Conservation (phyloP, 2,329 filamentous ascomycete species). For the Emmonsiellopsis sp. region DNA sequence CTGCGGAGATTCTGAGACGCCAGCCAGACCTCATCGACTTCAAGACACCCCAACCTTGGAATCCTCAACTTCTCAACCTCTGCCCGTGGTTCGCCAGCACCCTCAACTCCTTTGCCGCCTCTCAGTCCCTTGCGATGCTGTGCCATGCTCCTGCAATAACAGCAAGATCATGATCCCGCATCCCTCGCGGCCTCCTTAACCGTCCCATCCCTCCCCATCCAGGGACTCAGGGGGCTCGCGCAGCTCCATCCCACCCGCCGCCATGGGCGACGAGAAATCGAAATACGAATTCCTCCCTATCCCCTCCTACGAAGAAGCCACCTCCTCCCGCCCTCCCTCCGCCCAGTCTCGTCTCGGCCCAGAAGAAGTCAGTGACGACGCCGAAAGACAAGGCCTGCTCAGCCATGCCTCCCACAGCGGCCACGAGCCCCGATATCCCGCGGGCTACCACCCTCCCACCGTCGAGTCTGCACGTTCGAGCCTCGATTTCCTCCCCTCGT, state of each 20-base stretch:
- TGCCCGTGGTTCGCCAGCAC: no score
- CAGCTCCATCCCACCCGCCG: constrained; percentile 15
- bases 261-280: constrained; percentile 45
- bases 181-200: constrained; percentile 18
- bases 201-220: not conserved
- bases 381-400: constrained; percentile 70
- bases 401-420: constrained; percentile 39
- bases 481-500: constrained; percentile 48
- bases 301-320: constrained; percentile 75
- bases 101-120: not conserved
- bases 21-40: not conserved
- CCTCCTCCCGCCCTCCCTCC: constrained; percentile 49
- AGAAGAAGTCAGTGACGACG: constrained; percentile 58
- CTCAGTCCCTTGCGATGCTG: not conserved
- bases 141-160: not conserved
- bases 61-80: not conserved
- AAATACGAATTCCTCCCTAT: constrained; percentile 60
- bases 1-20: not conserved
- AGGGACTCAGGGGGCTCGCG: constrained; percentile 22
- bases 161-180: constrained; percentile 23
- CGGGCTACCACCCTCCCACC: constrained; percentile 63
- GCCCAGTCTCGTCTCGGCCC: constrained; percentile 41
- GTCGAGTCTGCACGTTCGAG: constrained; percentile 68
- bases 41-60: not conserved
- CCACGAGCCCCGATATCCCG: constrained; percentile 25